These are phyloP conservation scores for Infundibulicybe gibba DNA, from an alignment of 768 basidiomycete species.

Conservation along the genomic window DNA sequence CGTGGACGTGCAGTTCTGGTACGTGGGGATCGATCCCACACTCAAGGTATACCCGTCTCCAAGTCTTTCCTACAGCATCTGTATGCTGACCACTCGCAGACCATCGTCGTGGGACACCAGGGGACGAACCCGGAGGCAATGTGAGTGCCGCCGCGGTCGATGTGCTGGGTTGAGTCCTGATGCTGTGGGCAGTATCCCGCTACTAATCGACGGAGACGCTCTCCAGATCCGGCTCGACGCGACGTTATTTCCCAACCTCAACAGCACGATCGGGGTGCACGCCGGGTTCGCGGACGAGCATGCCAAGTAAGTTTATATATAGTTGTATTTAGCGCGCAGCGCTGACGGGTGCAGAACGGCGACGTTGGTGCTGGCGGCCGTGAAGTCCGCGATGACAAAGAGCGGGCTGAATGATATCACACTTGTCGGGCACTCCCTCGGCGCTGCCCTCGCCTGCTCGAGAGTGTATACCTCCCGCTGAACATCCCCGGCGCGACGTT, in stretches of 20 bases:
- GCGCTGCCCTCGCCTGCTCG: constrained; percentile 17
- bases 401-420: neutral
- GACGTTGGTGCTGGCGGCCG: too few relatives aligned
- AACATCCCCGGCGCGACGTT: constrained; percentile 14
- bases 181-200: constrained; percentile 22
- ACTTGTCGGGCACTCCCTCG: constrained; percentile 1
- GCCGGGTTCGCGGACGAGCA: constrained; percentile 44
- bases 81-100: constrained; percentile 25
- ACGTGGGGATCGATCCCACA: constrained; percentile 9
- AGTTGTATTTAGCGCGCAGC: too few relatives aligned
- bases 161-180: neutral
- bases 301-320: constrained; percentile 30
- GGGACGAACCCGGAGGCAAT: constrained; percentile 34
- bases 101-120: constrained; percentile 41
- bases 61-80: constrained; percentile 10
- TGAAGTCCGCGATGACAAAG: too few relatives aligned
- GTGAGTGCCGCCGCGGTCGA: constrained; percentile 14
- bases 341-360: too few relatives aligned
- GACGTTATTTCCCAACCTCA: constrained; percentile 47
- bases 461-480: constrained; percentile 21
- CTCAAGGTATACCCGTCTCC: neutral
- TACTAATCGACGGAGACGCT: constrained; percentile 36
- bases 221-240: constrained; percentile 27
- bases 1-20: constrained; percentile 38
- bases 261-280: constrained; percentile 37